phyloP scores from a whole-genome alignment of 441 rosid species.

The Populus trichocarpa region DNA sequence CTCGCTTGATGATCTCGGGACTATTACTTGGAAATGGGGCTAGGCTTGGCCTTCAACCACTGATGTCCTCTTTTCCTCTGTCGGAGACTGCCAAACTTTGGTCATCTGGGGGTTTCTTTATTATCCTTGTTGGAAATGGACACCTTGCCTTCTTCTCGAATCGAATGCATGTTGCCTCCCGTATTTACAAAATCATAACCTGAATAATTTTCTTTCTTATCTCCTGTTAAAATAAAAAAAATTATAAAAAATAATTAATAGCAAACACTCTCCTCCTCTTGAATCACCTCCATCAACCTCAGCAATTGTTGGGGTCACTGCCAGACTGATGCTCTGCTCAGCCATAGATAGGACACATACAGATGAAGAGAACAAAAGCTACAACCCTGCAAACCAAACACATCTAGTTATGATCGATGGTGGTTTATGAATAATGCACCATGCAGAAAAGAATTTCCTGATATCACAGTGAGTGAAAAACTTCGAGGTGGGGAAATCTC shows the following conservation, averaged over 20 bases:
- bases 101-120: constrained; percentile 26
- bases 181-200: constrained; percentile 86
- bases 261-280: constrained; percentile 25
- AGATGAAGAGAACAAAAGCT: constrained; percentile 12
- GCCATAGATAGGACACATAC: constrained; percentile 44
- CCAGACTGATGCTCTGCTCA: constrained; percentile 33
- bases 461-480: not conserved
- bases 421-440: not conserved
- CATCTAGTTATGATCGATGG: not conserved
- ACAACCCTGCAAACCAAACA: constrained; percentile 19
- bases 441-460: not conserved
- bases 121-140: constrained; percentile 33
- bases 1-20: constrained; percentile 24
- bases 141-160: constrained; percentile 32
- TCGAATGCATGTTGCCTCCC: constrained; percentile 43
- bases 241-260: too few relatives aligned
- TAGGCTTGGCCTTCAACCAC: constrained; percentile 23
- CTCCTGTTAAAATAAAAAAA: not conserved
- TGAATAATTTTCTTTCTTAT: constrained; percentile 37
- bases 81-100: constrained; percentile 20
- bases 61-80: constrained; percentile 28
- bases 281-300: constrained; percentile 30
- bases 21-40: constrained; percentile 20
- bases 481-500: not conserved
- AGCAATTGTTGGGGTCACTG: constrained; percentile 31